phyloP scores from a whole-genome alignment of 2,329 filamentous ascomycete species.

The Aspergillus ochraceoroseus region DNA sequence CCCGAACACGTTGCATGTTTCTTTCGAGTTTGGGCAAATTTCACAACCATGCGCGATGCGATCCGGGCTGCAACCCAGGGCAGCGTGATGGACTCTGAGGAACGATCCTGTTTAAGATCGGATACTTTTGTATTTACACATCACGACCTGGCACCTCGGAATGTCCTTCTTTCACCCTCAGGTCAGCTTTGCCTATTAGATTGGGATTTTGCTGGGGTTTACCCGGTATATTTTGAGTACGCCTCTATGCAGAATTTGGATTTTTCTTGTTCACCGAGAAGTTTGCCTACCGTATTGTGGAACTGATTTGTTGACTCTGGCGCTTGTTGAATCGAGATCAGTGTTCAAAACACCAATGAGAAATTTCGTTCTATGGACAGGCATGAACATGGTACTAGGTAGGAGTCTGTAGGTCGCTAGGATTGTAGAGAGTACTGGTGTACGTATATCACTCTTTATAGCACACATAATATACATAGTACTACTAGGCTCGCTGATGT shows the following conservation, averaged over 20 bases:
- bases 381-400: too few relatives aligned
- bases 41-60: conserved; percentile 13
- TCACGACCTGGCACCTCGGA: conserved; percentile 22
- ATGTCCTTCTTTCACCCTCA: conserved; percentile 17
- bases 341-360: too few relatives aligned
- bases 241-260: conserved; percentile 21
- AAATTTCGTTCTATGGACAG: too few relatives aligned
- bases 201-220: conserved; percentile 20
- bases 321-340: too few relatives aligned
- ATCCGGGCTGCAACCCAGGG: conserved; percentile 13
- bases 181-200: conserved; percentile 18
- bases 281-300: too few relatives aligned
- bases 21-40: conserved; percentile 23
- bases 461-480: too few relatives aligned
- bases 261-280: too few relatives aligned
- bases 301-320: too few relatives aligned
- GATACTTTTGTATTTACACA: conserved; percentile 19
- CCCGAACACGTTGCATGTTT: conserved; percentile 17
- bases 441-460: too few relatives aligned
- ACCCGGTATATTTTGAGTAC: conserved; percentile 19
- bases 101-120: neutral
- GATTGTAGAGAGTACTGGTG: too few relatives aligned
- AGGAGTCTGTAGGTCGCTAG: too few relatives aligned
- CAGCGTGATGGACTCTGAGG: neutral
- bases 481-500: too few relatives aligned